Evolutionary conservation across 495 filamentous ascomycete genomes (phyloP), one percentile per base, ranked within the genome.

Genomic region (Trichocladium antarcticum): DNA sequence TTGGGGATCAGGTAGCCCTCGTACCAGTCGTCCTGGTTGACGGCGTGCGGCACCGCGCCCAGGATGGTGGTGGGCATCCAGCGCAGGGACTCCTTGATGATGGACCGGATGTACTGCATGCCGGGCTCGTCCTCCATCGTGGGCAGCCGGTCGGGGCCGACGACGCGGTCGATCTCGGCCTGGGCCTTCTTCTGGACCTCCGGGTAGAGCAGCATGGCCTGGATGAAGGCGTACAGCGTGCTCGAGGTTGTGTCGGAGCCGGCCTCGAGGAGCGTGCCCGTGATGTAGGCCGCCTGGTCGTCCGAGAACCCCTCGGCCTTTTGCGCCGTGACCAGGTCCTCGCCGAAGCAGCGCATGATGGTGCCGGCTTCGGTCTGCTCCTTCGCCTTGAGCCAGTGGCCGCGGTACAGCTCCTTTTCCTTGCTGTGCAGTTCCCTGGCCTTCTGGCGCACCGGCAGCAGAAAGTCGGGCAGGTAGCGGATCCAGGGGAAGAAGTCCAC

Each of bases 1-100:
- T 71, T 72, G 8, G 78, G 76, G 38, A 80, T 76, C 6, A 66
- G 59, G 53, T 69, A 76, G 10, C 74, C 77, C 1, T 69, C 51
- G 36, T 69, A 74, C 10, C 51, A 61, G 50, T 81, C 75, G 49
- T 82, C 79, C 14, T 73, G 59, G 10, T 48, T 68, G 0, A 69
- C 63, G 5, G 64, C 57, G 57, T 86, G 81, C 0, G 79, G 74
- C 14, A 83, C 58, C 7, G 56, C 62, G 37, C 78, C 77, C 50
- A 76, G 59, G 17, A 75, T 69, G 12, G 74, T 72, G 45, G 76
- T 70, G 16, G 79, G 79, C 48, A 75, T 67, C 77, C 77, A 82
- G 45, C 79, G 69, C 19, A 82, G 66, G 4, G 68, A 68, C 53
- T 83, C 80, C 57, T 78, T 80, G 46, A 75, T 64, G 32, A 74